These are phyloP conservation scores for Cutaneotrichosporon arboriforme DNA, from an alignment of 1,284 basidiomycete genomes.

Conservation along the genomic window DNA sequence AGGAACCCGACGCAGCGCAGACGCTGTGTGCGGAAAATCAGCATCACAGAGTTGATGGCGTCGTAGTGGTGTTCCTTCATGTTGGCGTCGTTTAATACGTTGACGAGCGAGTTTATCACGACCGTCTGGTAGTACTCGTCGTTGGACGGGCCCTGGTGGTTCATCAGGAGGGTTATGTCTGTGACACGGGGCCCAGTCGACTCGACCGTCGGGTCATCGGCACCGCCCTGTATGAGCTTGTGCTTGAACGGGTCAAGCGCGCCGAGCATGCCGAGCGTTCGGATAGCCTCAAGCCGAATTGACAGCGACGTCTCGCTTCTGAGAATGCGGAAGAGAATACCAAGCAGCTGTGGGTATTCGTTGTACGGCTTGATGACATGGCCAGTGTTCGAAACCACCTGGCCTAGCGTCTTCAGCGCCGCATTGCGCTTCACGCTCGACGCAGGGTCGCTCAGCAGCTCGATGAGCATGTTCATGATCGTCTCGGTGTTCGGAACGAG, in stretches of 20 bases:
- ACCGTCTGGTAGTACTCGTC: slow-evolving; percentile 99
- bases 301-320: slow-evolving; percentile 71
- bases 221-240: slow-evolving; percentile 73
- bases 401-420: slow-evolving; percentile 87
- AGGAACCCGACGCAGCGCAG: slow-evolving; percentile 94
- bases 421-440: slow-evolving; percentile 77
- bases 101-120: slow-evolving; percentile 82
- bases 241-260: slow-evolving; percentile 96
- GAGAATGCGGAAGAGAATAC: slow-evolving; percentile 77
- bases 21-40: slow-evolving; percentile 97
- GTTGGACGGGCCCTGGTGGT: slow-evolving; percentile 56
- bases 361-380: slow-evolving; percentile 89
- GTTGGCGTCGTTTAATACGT: slow-evolving; percentile 83
- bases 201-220: slow-evolving; percentile 60
- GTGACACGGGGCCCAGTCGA: slow-evolving; percentile 51
- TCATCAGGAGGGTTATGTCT: slow-evolving; percentile 56
- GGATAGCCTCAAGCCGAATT: slow-evolving; percentile 81
- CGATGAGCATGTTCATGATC: slow-evolving; percentile 84
- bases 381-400: slow-evolving; percentile 91
- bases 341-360: slow-evolving; percentile 86
- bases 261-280: slow-evolving; percentile 92
- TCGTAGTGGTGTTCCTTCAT: slow-evolving; percentile 80
- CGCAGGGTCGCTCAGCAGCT: slow-evolving; percentile 79
- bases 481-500: slow-evolving; percentile 74
- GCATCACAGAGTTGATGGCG: slow-evolving; percentile 98